A percentile compares a stretch with the other conserved stretches of the same genome.
These are phyloP conservation scores for Nepenthes gracilis DNA, from an alignment of 148 eudicot genomes.

Conservation along the genomic window DNA sequence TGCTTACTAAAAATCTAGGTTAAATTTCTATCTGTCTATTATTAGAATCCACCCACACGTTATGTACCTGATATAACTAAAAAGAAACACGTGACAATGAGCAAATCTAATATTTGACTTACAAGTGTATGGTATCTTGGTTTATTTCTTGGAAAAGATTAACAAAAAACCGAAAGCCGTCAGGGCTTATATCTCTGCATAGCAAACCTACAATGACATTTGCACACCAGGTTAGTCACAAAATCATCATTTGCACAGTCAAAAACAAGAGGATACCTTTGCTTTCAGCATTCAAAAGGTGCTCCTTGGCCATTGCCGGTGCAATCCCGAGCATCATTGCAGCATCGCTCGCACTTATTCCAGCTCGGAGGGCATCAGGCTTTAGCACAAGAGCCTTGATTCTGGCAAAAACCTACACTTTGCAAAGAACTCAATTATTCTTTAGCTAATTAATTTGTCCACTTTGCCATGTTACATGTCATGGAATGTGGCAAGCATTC, in stretches of 20 bases:
- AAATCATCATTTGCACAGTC: slow-evolving; percentile 1
- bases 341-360: slow-evolving; percentile 90
- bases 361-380: slow-evolving; percentile 55
- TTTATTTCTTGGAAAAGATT: slow-evolving; percentile 69
- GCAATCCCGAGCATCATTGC: slow-evolving; percentile 89
- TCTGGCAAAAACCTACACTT: slow-evolving; percentile 56
- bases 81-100: too few species aligned
- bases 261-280: slow-evolving; percentile 34
- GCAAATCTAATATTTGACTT: slow-evolving; percentile 15
- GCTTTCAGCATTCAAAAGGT: slow-evolving; percentile 89
- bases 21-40: too few species aligned
- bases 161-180: slow-evolving; percentile 86
- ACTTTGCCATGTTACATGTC: neutral
- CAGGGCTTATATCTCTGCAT: slow-evolving; percentile 96
- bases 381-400: slow-evolving; percentile 52
- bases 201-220: slow-evolving; percentile 55
- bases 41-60: too few species aligned
- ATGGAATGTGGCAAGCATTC: neutral
- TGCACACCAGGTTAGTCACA: slow-evolving; percentile 3
- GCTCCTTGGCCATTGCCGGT: slow-evolving; percentile 98
- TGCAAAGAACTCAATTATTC: neutral
- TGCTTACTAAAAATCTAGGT: too few species aligned
- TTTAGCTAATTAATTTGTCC: neutral
- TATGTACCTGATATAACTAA: too few species aligned
- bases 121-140: slow-evolving; percentile 54